Conservation (phyloP, 345 rosid species). For the Anacardium occidentale region DNA sequence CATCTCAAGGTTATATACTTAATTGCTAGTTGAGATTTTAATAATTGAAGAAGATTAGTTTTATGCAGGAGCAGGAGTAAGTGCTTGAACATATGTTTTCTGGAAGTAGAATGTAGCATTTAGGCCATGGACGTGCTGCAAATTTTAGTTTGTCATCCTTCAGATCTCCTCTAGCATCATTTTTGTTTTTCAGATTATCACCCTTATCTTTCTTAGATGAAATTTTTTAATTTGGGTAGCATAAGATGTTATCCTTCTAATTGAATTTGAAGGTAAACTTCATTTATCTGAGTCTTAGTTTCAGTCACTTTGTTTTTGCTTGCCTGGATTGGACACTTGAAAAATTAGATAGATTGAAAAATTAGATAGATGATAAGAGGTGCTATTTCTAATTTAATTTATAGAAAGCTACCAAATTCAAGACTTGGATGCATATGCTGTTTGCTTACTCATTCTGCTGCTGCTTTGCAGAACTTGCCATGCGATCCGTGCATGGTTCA, state of each 20-base stretch:
- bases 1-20: constrained; percentile 69
- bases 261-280: not conserved
- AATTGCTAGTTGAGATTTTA: not conserved
- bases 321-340: not conserved
- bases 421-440: not conserved
- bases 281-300: not conserved
- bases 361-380: not conserved
- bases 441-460: constrained; percentile 2
- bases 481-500: constrained; percentile 85
- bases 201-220: not conserved
- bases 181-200: not conserved
- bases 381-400: not conserved
- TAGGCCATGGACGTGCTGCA: not conserved
- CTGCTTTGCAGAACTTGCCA: constrained; percentile 62
- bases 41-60: not conserved
- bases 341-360: not conserved
- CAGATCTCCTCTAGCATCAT: not conserved
- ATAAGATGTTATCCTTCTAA: not conserved
- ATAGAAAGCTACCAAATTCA: not conserved
- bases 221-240: not conserved
- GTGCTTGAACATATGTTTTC: not conserved
- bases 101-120: too few relatives aligned
- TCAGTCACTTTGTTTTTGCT: not conserved
- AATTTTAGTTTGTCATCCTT: too few relatives aligned
- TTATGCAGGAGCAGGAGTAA: not conserved